phyloP scores from a whole-genome alignment of 768 basidiomycete species.

The Erythrobasidium yunnanense region DNA sequence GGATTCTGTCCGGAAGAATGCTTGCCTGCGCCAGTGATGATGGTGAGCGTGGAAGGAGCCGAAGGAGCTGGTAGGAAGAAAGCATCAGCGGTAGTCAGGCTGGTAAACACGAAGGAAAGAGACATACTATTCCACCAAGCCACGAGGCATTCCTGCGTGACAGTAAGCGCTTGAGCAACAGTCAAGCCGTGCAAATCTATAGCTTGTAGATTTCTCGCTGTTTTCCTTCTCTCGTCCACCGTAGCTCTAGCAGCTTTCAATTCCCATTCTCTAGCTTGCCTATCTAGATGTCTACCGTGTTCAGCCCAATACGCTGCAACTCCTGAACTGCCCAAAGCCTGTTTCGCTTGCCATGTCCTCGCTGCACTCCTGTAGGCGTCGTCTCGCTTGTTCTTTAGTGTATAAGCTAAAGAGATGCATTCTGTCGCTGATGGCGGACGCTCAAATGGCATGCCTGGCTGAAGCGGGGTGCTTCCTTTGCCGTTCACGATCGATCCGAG shows the following conservation, averaged over 20 bases:
- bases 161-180: constrained; percentile 31
- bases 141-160: constrained; percentile 32
- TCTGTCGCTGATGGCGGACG: constrained; percentile 30
- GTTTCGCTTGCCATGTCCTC: constrained; percentile 35
- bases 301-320: constrained; percentile 42
- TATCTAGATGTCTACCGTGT: constrained; percentile 39
- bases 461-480: background rate
- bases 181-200: constrained; percentile 37
- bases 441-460: background rate
- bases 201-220: constrained; percentile 14
- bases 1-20: constrained; percentile 33
- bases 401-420: constrained; percentile 38
- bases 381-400: constrained; percentile 39
- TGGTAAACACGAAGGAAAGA: background rate
- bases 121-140: constrained; percentile 32
- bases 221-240: constrained; percentile 38
- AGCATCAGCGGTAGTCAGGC: background rate
- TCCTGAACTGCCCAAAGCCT: constrained; percentile 32
- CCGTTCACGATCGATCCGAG: background rate
- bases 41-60: constrained; percentile 28
- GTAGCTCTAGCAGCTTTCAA: constrained; percentile 41
- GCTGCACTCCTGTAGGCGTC: constrained; percentile 41
- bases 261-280: constrained; percentile 41
- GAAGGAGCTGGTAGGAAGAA: background rate
- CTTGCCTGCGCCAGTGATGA: constrained; percentile 36